phyloP scores from a whole-genome alignment of 2,329 filamentous ascomycete species.

The Didymella keratinophila region DNA sequence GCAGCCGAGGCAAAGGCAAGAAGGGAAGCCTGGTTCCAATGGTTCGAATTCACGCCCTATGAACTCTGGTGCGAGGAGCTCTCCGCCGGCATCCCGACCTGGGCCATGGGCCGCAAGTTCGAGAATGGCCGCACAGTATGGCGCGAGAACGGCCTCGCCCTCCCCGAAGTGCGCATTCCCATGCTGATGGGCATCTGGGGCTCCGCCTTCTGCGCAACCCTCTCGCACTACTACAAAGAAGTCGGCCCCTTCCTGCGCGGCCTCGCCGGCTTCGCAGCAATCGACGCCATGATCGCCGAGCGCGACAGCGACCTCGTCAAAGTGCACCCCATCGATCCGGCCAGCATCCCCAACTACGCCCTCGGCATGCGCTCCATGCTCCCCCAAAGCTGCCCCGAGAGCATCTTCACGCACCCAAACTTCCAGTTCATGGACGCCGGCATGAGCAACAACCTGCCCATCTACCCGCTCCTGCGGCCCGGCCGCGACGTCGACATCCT shows the following conservation, averaged over 20 bases:
- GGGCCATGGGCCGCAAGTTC: slow-evolving; percentile 88
- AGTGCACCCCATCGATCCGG: slow-evolving; percentile 93
- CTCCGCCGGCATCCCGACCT: slow-evolving; percentile 89
- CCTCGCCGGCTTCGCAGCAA: slow-evolving; percentile 74
- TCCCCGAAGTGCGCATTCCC: slow-evolving; percentile 85
- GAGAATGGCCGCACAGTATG: slow-evolving; percentile 72
- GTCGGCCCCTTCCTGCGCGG: slow-evolving; percentile 81
- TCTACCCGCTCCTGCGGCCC: slow-evolving; percentile 90
- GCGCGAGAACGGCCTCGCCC: slow-evolving; percentile 69
- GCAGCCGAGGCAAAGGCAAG: slow-evolving; percentile 56
- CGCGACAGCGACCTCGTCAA: slow-evolving; percentile 86
- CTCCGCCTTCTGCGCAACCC: slow-evolving; percentile 92
- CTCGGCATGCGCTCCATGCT: slow-evolving; percentile 80
- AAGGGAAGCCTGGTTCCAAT: slow-evolving; percentile 90
- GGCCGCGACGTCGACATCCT: slow-evolving; percentile 89
- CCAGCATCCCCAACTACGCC: slow-evolving; percentile 87
- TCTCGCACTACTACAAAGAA: slow-evolving; percentile 96
- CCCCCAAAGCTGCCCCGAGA: slow-evolving; percentile 78
- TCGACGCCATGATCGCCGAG: slow-evolving; percentile 84
- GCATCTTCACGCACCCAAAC: slow-evolving; percentile 74
- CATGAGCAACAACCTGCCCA: slow-evolving; percentile 97
- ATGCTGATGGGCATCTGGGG: slow-evolving; percentile 94
- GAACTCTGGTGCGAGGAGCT: slow-evolving; percentile 97
- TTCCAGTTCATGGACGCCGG: slow-evolving; percentile 84
- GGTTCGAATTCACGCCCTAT: slow-evolving; percentile 91